Conservation (phyloP, 495 filamentous ascomycete species). For the Trypethelium eluteriae region DNA sequence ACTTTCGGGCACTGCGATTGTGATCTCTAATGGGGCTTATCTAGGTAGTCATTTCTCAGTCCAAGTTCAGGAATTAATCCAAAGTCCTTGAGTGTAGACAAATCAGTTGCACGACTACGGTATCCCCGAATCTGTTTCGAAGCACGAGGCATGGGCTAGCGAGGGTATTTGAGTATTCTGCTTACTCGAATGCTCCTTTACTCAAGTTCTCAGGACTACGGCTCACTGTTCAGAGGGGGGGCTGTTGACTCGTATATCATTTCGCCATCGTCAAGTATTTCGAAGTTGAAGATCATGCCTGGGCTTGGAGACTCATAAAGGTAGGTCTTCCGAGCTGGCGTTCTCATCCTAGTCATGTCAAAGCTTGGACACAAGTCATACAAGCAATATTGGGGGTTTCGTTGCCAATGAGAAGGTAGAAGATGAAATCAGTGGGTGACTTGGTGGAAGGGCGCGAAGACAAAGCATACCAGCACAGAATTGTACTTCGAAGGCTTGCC, state of each 20-base stretch:
- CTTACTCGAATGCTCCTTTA: not conserved
- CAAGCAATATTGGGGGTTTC: not conserved
- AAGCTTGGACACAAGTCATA: not conserved
- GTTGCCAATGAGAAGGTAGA: not conserved
- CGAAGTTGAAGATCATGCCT: not conserved
- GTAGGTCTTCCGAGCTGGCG: too few relatives aligned
- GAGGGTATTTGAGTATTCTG: too few relatives aligned
- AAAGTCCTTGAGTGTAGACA: too few relatives aligned
- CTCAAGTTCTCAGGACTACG: not conserved
- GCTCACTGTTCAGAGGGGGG: too few relatives aligned
- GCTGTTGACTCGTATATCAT: not conserved
- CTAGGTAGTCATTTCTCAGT: too few relatives aligned
- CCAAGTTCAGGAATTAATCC: too few relatives aligned
- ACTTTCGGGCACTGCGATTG: too few relatives aligned
- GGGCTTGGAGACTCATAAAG: not conserved
- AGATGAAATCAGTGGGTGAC: not conserved
- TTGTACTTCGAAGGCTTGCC: too few relatives aligned
- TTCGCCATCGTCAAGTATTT: not conserved
- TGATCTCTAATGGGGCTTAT: too few relatives aligned
- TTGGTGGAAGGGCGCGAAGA: not conserved
- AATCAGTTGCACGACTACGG: too few relatives aligned
- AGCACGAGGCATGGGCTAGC: too few relatives aligned
- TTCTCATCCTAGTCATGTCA: not conserved
- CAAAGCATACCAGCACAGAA: not conserved
- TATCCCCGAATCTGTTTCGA: too few relatives aligned